Evolutionary conservation across 139 green algal species (phyloP), one percentile per base, ranked within the genome.

Genomic region (Haematococcus lacustris): DNA sequence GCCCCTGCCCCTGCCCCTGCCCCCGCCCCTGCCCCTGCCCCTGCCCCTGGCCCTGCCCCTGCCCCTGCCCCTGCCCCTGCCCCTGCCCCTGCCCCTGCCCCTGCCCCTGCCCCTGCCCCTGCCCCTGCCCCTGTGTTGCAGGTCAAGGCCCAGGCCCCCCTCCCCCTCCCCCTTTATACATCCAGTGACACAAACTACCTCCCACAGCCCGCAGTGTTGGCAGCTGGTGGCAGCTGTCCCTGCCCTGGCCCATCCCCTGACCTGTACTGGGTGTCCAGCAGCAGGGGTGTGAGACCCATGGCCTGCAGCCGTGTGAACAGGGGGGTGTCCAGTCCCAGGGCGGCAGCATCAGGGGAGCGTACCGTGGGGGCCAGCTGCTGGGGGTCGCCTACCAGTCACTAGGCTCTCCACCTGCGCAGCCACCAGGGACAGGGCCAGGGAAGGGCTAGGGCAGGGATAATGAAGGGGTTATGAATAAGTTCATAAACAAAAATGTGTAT

Each of bases 321-420:
- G 50, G 80, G 84, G 38, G 78, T 77, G 13, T 50, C 57, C 40
- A 93, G 83, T 1, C 81, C 80, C 32, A 88, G 75, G 26, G 32
- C 41, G 47, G 76, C 71, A 7, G 90, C 93, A 30, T 81, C 60
- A 1, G 64, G 60, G 25, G 82, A 92, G 6, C 83, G 75, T 2
- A 98, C 87, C 5, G 93, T 98, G 1, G 93, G 92, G 0, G 92
- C 91, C 63, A 97, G 85, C 85, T 97, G 93, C 68, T 82, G 73
- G 1, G 87, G 91, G 78, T 98, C 94, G 17, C 94, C 94, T 7
- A 95, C 92, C 73, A 98, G 77, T n/a, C 1, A 98, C 79, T 0
- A 93, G 78, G 7, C 81, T 86, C 75, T 94, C 51, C 3, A 73
- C 40, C 70, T 80, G 57, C 66, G 37, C 60, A 76, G 25, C 57